Evolutionary conservation across 768 basidiomycete genomes (phyloP).

Genomic region (Holtermanniella nyarrowii): DNA sequence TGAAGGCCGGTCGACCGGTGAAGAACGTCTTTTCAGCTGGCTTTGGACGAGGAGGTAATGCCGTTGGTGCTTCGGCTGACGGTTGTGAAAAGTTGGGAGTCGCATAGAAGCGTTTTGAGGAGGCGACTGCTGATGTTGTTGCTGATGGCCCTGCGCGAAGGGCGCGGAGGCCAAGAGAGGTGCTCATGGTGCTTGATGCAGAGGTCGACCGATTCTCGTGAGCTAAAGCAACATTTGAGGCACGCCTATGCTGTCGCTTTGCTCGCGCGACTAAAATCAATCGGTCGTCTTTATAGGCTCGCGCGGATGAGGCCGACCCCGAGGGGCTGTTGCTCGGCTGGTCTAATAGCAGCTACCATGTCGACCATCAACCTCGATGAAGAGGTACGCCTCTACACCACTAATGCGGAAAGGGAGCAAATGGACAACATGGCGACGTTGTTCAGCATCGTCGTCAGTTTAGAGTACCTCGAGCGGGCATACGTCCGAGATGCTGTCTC

Average conservation of each 20-base stretch:
- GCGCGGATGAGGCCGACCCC: not conserved
- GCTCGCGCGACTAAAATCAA: not conserved
- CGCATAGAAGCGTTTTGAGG: not conserved
- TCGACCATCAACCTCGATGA: constrained; percentile 61
- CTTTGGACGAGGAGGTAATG: not conserved
- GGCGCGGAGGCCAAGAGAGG: not conserved
- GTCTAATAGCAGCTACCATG: too few relatives aligned
- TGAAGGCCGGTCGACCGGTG: constrained; percentile 64
- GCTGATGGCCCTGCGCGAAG: not conserved
- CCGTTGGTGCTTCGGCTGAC: not conserved
- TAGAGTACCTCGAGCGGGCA: constrained; percentile 91
- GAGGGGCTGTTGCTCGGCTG: too few relatives aligned
- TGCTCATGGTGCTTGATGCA: not conserved
- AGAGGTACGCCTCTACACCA: constrained; percentile 78
- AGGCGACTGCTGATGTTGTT: not conserved
- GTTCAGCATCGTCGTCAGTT: constrained; percentile 77
- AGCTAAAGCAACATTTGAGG: not conserved
- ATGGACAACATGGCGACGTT: constrained; percentile 79
- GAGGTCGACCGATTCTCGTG: not conserved
- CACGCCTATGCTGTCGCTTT: not conserved
- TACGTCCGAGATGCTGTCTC: constrained; percentile 89
- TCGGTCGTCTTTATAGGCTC: not conserved
- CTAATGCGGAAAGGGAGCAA: constrained; percentile 79
- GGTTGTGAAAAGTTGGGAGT: not conserved
- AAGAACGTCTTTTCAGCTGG: constrained; percentile 51